phyloP scores from a whole-genome alignment of 805 yeast species.

The Nakazawaea peltata region DNA sequence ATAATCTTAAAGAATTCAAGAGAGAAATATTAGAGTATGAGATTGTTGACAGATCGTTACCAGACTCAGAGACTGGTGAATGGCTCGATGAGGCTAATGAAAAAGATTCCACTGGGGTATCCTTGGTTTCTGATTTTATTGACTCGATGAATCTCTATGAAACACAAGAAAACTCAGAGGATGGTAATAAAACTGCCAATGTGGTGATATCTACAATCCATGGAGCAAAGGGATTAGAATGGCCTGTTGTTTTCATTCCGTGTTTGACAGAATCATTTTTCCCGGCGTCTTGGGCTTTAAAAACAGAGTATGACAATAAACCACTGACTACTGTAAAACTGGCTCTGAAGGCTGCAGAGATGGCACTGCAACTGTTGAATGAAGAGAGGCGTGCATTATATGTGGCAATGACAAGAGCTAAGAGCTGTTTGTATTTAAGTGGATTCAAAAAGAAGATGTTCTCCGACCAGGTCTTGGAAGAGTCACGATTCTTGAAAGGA shows the following conservation, averaged over 20 bases:
- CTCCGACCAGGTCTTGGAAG: conserved; percentile 3
- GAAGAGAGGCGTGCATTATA: conserved; percentile 84
- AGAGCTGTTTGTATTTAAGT: conserved; percentile 18
- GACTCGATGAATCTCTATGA: conserved; percentile 29
- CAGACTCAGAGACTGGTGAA: conserved; percentile 6
- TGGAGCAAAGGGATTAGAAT: conserved; percentile 89
- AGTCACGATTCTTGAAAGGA: conserved; percentile 5
- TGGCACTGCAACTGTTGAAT: conserved; percentile 25
- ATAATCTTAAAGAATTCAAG: conserved; percentile 20
- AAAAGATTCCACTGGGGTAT: conserved; percentile 10
- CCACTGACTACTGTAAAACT: conserved; percentile 13
- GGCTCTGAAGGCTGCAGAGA: conserved; percentile 15
- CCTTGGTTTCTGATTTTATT: conserved; percentile 17
- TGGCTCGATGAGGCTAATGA: not conserved
- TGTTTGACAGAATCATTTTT: conserved; percentile 58
- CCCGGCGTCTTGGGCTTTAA: conserved; percentile 48
- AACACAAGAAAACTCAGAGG: conserved; percentile 16
- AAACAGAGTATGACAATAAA: conserved; percentile 18
- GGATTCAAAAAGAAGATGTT: conserved; percentile 1
- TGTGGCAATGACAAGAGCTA: conserved; percentile 86
- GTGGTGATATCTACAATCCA: conserved; percentile 71
- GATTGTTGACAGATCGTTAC: conserved; percentile 13
- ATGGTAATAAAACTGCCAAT: conserved; percentile 12
- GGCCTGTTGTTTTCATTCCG: conserved; percentile 88
- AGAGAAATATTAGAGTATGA: conserved; percentile 19